Conservation (phyloP, 139 green algal species). For the Tetradesmus lagerheimii region DNA sequence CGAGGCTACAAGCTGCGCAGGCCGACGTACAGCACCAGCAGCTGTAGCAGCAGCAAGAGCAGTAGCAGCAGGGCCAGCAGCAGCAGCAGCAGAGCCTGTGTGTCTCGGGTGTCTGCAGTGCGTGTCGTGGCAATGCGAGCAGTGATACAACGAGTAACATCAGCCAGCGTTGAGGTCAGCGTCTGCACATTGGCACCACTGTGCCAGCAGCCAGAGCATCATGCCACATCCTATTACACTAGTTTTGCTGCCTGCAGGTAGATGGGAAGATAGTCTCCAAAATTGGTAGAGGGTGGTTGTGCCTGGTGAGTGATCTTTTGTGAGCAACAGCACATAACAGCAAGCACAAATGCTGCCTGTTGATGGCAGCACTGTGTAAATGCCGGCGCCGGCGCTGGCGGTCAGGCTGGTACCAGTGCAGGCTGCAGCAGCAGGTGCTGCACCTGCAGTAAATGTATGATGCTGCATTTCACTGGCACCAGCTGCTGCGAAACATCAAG, state of each 20-base stretch:
- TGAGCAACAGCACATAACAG: background rate
- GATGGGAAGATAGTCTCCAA: constrained; percentile 65
- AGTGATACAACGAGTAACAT: constrained; percentile 54
- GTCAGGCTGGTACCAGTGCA: background rate
- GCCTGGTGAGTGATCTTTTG: constrained; percentile 43
- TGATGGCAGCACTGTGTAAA: background rate
- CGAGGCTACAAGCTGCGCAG: background rate
- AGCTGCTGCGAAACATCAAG: background rate
- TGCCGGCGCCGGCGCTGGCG: background rate
- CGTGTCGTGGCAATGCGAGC: constrained; percentile 34
- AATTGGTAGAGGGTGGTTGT: constrained; percentile 74
- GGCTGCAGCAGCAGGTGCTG: too few species aligned
- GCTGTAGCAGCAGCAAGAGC: background rate
- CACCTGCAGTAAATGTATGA: too few species aligned
- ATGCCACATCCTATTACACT: background rate
- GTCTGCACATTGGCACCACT: background rate
- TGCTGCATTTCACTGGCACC: background rate
- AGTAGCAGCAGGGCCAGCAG: background rate
- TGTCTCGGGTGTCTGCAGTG: background rate
- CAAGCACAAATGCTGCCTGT: background rate
- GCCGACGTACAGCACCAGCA: background rate
- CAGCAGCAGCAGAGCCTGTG: background rate
- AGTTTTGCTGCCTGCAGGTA: constrained; percentile 49
- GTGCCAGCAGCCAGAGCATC: background rate
- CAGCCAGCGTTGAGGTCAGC: constrained; percentile 58